These are phyloP conservation scores for Castanea sativa DNA, from an alignment of 306 rosid species.

Conservation along the genomic window DNA sequence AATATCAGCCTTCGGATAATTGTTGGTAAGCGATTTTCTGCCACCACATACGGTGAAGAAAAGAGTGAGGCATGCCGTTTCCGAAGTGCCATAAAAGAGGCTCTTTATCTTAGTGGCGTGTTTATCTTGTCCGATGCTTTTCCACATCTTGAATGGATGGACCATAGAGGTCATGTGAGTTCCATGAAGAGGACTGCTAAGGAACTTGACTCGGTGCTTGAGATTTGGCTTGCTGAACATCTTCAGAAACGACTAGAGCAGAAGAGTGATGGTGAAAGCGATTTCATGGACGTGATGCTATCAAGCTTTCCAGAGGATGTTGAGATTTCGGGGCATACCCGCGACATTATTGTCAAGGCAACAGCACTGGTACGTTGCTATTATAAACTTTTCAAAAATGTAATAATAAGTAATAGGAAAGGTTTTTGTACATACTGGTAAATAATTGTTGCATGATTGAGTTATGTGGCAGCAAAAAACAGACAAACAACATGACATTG, in stretches of 20 bases:
- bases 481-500: too few species aligned
- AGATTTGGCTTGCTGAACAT: slow-evolving; percentile 50
- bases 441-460: too few species aligned
- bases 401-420: too few species aligned
- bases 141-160: slow-evolving; percentile 41
- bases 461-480: too few species aligned
- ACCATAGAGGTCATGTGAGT: slow-evolving; percentile 43
- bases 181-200: slow-evolving; percentile 49
- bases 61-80: slow-evolving; percentile 37
- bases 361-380: slow-evolving; percentile 42
- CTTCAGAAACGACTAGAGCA: not conserved
- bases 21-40: slow-evolving; percentile 47
- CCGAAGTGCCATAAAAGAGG: slow-evolving; percentile 32
- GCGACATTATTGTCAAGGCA: slow-evolving; percentile 59
- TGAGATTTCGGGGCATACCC: slow-evolving; percentile 32
- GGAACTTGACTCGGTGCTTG: slow-evolving; percentile 38
- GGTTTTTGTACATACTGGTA: too few species aligned
- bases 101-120: slow-evolving; percentile 49
- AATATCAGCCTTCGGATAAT: slow-evolving; percentile 40
- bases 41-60: not conserved
- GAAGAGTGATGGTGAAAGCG: slow-evolving; percentile 4
- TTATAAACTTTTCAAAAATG: too few species aligned
- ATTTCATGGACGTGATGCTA: slow-evolving; percentile 52
- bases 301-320: slow-evolving; percentile 25
- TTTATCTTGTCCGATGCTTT: slow-evolving; percentile 52